Conservation (phyloP, 257 asterid genomes). For the Solanum medicagineum region DNA sequence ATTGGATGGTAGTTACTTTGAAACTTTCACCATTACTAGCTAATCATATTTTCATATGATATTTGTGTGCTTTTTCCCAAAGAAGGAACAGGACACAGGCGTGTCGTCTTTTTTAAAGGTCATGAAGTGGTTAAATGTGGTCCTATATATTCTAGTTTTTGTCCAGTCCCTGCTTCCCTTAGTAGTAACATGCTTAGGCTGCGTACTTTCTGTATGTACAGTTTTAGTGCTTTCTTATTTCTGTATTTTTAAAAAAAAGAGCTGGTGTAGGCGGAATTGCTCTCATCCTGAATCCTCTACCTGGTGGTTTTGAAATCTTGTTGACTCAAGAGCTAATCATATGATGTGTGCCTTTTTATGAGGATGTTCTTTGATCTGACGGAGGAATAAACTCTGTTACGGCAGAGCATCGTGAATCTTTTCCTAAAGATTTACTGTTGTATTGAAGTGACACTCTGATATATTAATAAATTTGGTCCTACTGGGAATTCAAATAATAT, state of each 20-base stretch:
- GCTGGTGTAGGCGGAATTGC: background rate
- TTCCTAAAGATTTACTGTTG: background rate
- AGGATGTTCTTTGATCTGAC: background rate
- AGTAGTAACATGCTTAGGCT: background rate
- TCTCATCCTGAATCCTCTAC: background rate
- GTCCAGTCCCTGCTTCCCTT: background rate
- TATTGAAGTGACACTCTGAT: background rate
- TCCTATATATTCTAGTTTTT: background rate
- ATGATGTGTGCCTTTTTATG: background rate
- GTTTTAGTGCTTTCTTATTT: background rate
- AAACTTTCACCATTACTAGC: background rate
- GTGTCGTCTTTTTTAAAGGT: background rate
- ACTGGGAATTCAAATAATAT: background rate
- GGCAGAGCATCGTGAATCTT: background rate
- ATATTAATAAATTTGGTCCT: background rate
- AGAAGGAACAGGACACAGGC: background rate
- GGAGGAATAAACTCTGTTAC: background rate
- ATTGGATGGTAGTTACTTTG: conserved; percentile 63
- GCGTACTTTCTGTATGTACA: background rate
- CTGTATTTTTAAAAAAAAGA: background rate
- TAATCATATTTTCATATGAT: background rate
- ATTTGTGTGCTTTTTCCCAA: background rate
- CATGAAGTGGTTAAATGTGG: background rate
- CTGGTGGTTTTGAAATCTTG: background rate
- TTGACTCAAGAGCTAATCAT: background rate